These are phyloP conservation scores for Pseudotsuga menziesii DNA, from an alignment of 75 land plant species.

Conservation along the genomic window DNA sequence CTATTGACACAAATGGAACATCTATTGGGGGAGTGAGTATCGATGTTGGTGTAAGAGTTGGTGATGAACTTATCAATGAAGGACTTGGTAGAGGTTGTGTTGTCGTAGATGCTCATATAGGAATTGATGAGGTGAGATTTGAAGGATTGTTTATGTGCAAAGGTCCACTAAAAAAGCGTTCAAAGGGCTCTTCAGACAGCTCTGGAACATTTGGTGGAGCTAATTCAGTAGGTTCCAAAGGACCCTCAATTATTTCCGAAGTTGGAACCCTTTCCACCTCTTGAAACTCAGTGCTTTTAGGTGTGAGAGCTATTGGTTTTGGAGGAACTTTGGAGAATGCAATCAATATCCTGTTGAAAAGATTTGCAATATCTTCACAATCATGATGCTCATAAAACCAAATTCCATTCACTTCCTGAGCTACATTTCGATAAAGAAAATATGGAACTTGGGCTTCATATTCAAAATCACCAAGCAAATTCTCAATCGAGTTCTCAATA, in stretches of 20 bases:
- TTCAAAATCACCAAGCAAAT: conserved; percentile 94
- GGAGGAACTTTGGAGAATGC: no score
- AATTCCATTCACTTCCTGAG: conserved; percentile 95
- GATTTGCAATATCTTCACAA: conserved; percentile 88
- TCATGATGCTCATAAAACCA: conserved; percentile 93
- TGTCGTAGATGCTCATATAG: neutral
- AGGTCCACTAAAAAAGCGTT: no score
- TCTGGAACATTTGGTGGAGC: no score
- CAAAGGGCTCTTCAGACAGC: no score
- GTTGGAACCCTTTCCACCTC: no score
- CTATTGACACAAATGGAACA: neutral
- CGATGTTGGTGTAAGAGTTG: conserved; percentile 15
- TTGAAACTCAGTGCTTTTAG: no score
- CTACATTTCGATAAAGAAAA: conserved; percentile 77
- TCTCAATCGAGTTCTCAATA: no score
- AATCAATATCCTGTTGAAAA: conserved; percentile 57
- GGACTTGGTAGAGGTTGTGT: conserved; percentile 10
- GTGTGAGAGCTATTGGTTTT: no score
- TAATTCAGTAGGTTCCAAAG: no score
- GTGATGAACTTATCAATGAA: conserved; percentile 12
- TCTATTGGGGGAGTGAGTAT: conserved; percentile 19
- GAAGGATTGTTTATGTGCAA: no score
- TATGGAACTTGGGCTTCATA: conserved; percentile 94
- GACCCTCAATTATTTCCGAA: no score
- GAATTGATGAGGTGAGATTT: no score